Conservation (phyloP, 148 eudicot species). For the Gaultheria prostrata region DNA sequence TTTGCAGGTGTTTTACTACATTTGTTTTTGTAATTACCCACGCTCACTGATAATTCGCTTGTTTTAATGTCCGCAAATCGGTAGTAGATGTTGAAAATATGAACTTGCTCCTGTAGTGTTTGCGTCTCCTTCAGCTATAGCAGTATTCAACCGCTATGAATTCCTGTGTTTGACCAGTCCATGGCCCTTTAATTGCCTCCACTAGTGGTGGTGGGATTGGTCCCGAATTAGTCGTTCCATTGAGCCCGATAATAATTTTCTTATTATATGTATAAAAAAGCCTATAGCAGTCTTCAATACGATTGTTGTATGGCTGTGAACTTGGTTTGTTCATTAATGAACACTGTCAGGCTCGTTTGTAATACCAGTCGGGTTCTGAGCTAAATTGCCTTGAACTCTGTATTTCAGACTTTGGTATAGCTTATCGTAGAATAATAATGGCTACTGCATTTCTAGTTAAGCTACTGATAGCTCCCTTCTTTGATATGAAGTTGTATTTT, state of each 20-base stretch:
- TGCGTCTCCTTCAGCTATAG: no score
- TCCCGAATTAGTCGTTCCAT: no score
- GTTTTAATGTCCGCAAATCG: background rate
- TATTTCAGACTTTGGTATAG: background rate
- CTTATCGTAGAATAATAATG: background rate
- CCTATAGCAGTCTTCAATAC: background rate
- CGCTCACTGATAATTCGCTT: background rate
- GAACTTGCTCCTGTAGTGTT: no score
- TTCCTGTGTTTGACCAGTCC: no score
- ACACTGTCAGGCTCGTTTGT: background rate
- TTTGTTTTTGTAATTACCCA: background rate
- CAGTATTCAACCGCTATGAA: no score
- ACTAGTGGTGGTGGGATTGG: no score
- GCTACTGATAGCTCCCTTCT: background rate
- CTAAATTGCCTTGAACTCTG: background rate
- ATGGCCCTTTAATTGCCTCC: no score
- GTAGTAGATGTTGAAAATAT: background rate
- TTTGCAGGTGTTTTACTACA: slow-evolving; percentile 41
- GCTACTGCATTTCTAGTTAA: background rate
- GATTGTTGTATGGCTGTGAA: background rate
- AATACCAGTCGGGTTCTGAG: background rate
- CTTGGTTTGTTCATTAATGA: background rate
- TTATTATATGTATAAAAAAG: no score
- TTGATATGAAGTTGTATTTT: background rate
- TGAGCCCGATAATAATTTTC: no score